Evolutionary conservation across 2,329 filamentous ascomycete genomes (phyloP), one percentile per base, ranked within the genome.

Genomic region (Pseudogymnoascus sp.): DNA sequence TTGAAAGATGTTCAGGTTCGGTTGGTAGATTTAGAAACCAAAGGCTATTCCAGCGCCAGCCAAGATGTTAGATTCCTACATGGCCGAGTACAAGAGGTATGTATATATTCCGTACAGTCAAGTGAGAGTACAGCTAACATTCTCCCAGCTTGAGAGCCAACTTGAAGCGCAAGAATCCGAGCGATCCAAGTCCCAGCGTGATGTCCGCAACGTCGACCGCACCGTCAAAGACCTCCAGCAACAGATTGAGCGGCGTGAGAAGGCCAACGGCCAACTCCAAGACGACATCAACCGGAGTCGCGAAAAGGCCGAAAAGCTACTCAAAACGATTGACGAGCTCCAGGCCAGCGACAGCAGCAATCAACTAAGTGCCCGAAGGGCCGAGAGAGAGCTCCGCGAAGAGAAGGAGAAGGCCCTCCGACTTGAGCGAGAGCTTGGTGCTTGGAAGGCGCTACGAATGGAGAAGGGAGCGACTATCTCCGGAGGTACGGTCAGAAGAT

Each of bases 51-150:
- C 19, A 95, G 88, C 67, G 90, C 90, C 23, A 96, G 92, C 74
- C 91, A 96, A 70, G 93, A 97, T 75, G 91, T 97, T 68, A 89
- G 94, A 71, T 97, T 97, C 78, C 77, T 97, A 70, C 90, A 97
- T 76, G 93, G 92, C 72, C 86, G 93, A 60, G 91, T 99, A 67
- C 92, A 97, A 78, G 93, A 97, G 83, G 92, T 96, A 81, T 82
- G 85, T 74, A 31, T 41, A 49, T 16, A 41, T 61, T 43, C n/a
- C 11, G 12, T 26, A 38, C 41, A 61, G 12, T 19, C 12, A 60
- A 7, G 65, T 61, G 68, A 52, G 19, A 59, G 58, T 63, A 60
- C 63, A 61, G 66, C 73, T 73, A 69, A 74, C 70, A 61, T 52
- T 52, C 62, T 69, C 68, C 68, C 73, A 97, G 89, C 89, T 99